Conservation (phyloP, 495 filamentous ascomycete species). For the Penicillium samsonianum region DNA sequence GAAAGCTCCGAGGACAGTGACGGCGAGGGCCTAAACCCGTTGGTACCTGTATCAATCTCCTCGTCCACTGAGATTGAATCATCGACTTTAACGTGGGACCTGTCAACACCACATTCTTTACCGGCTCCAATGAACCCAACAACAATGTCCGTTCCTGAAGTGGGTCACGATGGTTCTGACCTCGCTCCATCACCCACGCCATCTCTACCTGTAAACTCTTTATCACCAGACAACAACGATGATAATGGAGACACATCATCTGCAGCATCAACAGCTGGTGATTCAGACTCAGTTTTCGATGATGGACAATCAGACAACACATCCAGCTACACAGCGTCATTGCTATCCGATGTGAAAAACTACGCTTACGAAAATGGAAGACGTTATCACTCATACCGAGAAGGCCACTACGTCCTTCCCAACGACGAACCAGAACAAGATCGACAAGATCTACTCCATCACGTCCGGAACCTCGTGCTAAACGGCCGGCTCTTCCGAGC, state of each 20-base stretch:
- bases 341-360: slow-evolving; percentile 29
- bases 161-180: not conserved
- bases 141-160: not conserved
- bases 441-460: slow-evolving; percentile 51
- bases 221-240: not conserved
- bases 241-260: slow-evolving; percentile 16
- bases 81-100: not conserved
- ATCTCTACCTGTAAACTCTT: not conserved
- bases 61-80: not conserved
- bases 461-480: slow-evolving; percentile 52
- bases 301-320: slow-evolving; percentile 20
- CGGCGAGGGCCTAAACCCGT: not conserved
- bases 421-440: slow-evolving; percentile 43
- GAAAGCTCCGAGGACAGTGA: slow-evolving; percentile 10
- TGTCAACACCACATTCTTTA: not conserved
- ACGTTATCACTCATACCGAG: slow-evolving; percentile 66
- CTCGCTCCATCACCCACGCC: not conserved
- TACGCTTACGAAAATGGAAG: slow-evolving; percentile 59
- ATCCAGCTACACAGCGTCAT: slow-evolving; percentile 29
- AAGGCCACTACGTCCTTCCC: slow-evolving; percentile 63
- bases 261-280: slow-evolving; percentile 15
- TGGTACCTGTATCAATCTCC: no score
- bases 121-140: not conserved
- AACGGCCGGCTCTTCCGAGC: slow-evolving; percentile 60
- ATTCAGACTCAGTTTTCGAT: slow-evolving; percentile 25